Evolutionary conservation across 306 rosid species (phyloP).

Genomic region (Malus fusca): DNA sequence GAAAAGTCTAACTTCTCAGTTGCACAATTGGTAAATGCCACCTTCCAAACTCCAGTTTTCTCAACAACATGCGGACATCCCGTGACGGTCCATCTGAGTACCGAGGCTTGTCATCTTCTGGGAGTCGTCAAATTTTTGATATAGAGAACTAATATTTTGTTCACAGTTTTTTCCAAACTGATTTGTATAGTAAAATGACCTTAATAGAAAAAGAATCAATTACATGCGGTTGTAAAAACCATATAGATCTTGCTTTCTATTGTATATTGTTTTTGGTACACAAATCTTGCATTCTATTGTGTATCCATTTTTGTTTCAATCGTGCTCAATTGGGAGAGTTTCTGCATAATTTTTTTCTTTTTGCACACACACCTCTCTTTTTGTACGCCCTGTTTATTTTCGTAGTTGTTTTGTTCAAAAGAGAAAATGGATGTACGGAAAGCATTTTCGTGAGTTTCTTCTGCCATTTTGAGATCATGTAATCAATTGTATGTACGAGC

Average conservation of each 20-base stretch:
- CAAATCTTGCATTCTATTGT: background rate
- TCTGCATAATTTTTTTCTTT: too few relatives aligned
- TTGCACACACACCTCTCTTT: too few relatives aligned
- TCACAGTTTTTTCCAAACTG: background rate
- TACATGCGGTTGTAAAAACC: background rate
- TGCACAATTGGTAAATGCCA: conserved; percentile 63
- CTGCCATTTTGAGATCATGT: background rate
- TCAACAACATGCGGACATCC: background rate
- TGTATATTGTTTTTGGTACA: background rate
- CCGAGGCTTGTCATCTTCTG: background rate
- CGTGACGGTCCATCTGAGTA: background rate
- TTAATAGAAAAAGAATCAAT: background rate
- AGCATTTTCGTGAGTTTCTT: background rate
- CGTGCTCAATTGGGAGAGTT: too few relatives aligned
- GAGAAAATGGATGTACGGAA: too few relatives aligned
- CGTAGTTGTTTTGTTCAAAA: too few relatives aligned
- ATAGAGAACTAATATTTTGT: background rate
- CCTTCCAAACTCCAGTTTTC: background rate
- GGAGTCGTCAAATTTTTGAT: background rate
- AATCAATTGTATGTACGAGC: background rate
- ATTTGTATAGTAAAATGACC: background rate
- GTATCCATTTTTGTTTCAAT: background rate
- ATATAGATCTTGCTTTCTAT: background rate
- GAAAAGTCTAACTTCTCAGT: conserved; percentile 85
- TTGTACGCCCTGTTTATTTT: too few relatives aligned